Conservation (phyloP, 2,329 filamentous ascomycete genomes). For the Colletotrichum spaethianum region DNA sequence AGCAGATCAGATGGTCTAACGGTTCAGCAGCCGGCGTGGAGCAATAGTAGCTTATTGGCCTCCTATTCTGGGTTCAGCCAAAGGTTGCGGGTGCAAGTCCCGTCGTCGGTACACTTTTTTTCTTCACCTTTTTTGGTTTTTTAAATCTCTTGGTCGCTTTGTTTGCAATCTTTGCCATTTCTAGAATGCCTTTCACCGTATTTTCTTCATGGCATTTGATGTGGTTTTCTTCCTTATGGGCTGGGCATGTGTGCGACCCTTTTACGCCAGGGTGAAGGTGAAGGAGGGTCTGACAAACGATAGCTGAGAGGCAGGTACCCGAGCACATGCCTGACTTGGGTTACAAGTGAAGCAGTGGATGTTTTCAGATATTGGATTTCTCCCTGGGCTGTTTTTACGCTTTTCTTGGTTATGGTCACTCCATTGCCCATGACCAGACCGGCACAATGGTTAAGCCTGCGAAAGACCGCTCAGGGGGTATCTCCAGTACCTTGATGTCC, state of each 20-base stretch:
- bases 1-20: constrained; percentile 21
- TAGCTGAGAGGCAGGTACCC: constrained; percentile 14
- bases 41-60: constrained; percentile 42
- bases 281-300: not conserved
- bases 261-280: not conserved
- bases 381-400: not conserved
- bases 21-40: constrained; percentile 37
- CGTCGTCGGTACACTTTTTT: constrained; percentile 29
- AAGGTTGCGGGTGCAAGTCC: constrained; percentile 42
- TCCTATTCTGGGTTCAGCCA: constrained; percentile 34
- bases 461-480: not conserved
- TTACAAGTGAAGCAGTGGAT: not conserved
- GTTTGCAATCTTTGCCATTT: not conserved
- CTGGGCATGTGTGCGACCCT: not conserved
- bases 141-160: not conserved
- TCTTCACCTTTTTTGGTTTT: not conserved
- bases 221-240: not conserved
- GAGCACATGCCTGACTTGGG: not conserved
- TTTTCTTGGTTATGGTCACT: too few species aligned
- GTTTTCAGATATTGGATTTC: not conserved
- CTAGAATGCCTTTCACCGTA: not conserved
- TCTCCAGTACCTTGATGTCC: too few species aligned
- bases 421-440: not conserved
- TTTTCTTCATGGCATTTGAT: not conserved
- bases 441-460: not conserved